phyloP scores from a whole-genome alignment of 768 basidiomycete genomes.

The Naganishia friedmannii region DNA sequence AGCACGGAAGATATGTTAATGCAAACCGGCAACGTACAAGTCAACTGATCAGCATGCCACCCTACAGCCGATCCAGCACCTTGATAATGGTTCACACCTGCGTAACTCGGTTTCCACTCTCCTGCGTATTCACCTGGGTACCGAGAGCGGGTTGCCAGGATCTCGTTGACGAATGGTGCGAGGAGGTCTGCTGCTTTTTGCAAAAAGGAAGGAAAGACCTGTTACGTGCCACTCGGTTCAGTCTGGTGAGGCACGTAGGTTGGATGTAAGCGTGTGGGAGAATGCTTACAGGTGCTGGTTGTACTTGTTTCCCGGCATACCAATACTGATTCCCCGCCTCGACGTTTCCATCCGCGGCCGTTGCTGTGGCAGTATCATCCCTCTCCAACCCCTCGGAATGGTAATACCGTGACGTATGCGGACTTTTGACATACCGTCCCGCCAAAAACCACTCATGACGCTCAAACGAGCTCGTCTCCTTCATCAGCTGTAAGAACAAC shows the following conservation, averaged over 20 bases:
- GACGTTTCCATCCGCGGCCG: background rate
- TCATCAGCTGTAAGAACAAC: conserved; percentile 47
- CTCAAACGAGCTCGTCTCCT: conserved; percentile 41
- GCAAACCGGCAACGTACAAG: conserved; percentile 49
- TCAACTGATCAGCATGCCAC: conserved; percentile 51
- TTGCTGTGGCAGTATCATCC: conserved; percentile 4
- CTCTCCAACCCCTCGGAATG: conserved; percentile 1
- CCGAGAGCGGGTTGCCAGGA: conserved; percentile 29
- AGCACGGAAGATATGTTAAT: too few relatives aligned
- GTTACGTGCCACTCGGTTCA: background rate
- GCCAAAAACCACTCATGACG: conserved; percentile 44
- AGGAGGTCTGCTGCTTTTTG: conserved; percentile 43
- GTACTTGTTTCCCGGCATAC: conserved; percentile 32
- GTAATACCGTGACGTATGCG: conserved; percentile 42
- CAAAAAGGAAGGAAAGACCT: conserved; percentile 43
- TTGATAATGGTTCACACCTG: conserved; percentile 51
- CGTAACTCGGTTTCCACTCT: conserved; percentile 47
- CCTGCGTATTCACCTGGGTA: conserved; percentile 48
- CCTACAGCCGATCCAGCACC: conserved; percentile 49
- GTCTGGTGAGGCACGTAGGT: too few relatives aligned
- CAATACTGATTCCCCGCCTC: conserved; percentile 6
- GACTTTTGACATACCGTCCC: conserved; percentile 43
- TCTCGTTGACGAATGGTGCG: conserved; percentile 46
- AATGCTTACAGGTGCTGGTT: conserved; percentile 2
- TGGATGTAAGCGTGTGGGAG: background rate